Conservation (phyloP, 2,329 filamentous ascomycete species). For the Penicillium thymicola region DNA sequence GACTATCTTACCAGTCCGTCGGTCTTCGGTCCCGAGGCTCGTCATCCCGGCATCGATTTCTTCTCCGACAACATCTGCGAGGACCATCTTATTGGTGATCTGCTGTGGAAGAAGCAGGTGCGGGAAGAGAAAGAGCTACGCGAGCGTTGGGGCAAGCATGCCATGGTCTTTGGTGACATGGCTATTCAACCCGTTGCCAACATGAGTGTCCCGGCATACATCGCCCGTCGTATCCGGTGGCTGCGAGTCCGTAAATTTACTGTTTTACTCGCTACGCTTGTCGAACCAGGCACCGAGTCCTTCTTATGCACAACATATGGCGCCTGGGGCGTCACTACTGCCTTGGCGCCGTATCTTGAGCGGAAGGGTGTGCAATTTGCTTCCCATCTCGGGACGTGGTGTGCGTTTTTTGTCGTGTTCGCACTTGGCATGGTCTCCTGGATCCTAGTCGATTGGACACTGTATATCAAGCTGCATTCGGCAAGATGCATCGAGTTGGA, state of each 20-base stretch:
- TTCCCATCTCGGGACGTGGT: constrained; percentile 64
- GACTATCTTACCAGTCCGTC: constrained; percentile 65
- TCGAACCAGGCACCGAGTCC: constrained; percentile 89
- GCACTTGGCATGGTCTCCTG: constrained; percentile 62
- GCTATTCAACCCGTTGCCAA: constrained; percentile 84
- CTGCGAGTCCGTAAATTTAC: constrained; percentile 92
- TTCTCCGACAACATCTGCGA: constrained; percentile 98
- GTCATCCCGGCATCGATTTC: constrained; percentile 73
- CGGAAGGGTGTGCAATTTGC: constrained; percentile 36
- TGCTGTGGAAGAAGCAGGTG: constrained; percentile 66
- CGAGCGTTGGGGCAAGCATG: constrained; percentile 68
- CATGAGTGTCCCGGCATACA: constrained; percentile 74
- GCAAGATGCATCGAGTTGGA: constrained; percentile 68
- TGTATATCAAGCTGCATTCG: constrained; percentile 72
- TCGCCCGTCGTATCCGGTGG: constrained; percentile 81
- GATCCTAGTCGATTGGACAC: constrained; percentile 70
- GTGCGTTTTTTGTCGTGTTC: constrained; percentile 65
- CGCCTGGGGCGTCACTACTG: constrained; percentile 71
- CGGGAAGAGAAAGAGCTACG: constrained; percentile 36
- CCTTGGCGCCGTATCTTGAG: constrained; percentile 58
- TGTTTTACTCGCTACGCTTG: constrained; percentile 79
- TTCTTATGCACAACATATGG: constrained; percentile 79
- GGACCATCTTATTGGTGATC: constrained; percentile 90
- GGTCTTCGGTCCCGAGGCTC: constrained; percentile 42
- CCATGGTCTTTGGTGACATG: constrained; percentile 77